Conservation (phyloP, 495 filamentous ascomycete genomes). For the Cryomyces minteri region DNA sequence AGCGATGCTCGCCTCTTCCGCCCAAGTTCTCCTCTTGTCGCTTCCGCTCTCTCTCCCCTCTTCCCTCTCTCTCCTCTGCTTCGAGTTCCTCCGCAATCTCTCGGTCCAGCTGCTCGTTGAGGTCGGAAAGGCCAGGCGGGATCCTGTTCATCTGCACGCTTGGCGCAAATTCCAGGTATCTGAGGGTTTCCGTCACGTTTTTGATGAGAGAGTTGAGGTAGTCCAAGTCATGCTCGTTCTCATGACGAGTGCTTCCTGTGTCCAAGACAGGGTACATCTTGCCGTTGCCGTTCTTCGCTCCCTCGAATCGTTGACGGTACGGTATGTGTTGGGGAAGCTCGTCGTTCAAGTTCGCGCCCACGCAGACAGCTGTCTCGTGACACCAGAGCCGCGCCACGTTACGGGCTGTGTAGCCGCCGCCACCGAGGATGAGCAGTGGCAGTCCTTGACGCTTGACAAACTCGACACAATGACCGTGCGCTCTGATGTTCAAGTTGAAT, state of each 20-base stretch:
- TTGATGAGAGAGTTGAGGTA: slow-evolving; percentile 57
- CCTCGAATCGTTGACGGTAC: slow-evolving; percentile 19
- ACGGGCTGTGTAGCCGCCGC: slow-evolving; percentile 91
- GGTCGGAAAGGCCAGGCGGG: slow-evolving; percentile 44
- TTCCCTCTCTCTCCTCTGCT: slow-evolving; percentile 23
- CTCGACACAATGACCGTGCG: slow-evolving; percentile 79
- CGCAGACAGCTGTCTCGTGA: slow-evolving; percentile 82
- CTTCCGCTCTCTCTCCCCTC: slow-evolving; percentile 18
- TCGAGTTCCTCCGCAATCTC: slow-evolving; percentile 46
- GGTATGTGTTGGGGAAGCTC: slow-evolving; percentile 18
- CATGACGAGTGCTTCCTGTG: slow-evolving; percentile 33
- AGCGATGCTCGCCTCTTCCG: slow-evolving; percentile 14
- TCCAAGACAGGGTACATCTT: slow-evolving; percentile 42
- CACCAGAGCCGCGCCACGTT: slow-evolving; percentile 95
- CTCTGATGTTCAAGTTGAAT: slow-evolving; percentile 91
- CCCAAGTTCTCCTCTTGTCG: slow-evolving; percentile 22
- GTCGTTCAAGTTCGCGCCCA: slow-evolving; percentile 33
- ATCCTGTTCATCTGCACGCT: slow-evolving; percentile 74
- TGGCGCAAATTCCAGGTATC: slow-evolving; percentile 68
- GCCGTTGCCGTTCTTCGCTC: slow-evolving; percentile 30
- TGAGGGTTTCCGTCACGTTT: slow-evolving; percentile 65
- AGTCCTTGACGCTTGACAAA: slow-evolving; percentile 62
- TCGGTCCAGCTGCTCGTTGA: slow-evolving; percentile 65
- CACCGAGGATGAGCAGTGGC: slow-evolving; percentile 78
- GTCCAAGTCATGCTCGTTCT: slow-evolving; percentile 62